Conservation (phyloP, 179 eudicot genomes). For the Nepenthes alata region DNA sequence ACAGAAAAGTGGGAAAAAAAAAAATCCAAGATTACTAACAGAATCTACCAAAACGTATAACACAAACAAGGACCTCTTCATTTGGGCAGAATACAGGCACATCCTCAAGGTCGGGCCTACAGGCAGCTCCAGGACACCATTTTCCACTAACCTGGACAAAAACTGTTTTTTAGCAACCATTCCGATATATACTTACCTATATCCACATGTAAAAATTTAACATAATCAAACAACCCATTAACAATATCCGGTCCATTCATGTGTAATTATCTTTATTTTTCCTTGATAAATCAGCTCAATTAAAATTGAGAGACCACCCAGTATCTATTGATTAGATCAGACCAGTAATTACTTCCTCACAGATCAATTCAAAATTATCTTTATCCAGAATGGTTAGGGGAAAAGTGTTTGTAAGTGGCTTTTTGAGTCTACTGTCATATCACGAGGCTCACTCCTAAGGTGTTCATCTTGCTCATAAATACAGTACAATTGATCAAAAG, state of each 20-base stretch:
- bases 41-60: background rate
- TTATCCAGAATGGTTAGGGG: too few relatives aligned
- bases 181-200: background rate
- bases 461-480: too few relatives aligned
- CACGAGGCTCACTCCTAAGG: too few relatives aligned
- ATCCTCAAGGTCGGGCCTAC: conserved; percentile 65
- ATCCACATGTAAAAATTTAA: background rate
- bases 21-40: background rate
- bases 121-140: conserved; percentile 78
- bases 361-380: too few relatives aligned
- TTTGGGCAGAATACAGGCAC: conserved; percentile 89
- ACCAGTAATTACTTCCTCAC: too few relatives aligned
- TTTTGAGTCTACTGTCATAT: too few relatives aligned
- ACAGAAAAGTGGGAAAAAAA: background rate
- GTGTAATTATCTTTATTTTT: background rate
- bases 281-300: too few relatives aligned
- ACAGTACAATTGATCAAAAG: background rate
- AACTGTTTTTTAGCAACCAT: background rate
- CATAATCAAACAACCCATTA: background rate
- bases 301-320: too few relatives aligned
- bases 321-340: too few relatives aligned
- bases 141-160: conserved; percentile 62
- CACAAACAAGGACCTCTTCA: conserved; percentile 56
- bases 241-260: background rate
- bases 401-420: too few relatives aligned